Evolutionary conservation across 225 moss, liverwort and hornwort genomes (phyloP).

Genomic region (Thuidium tamariscinum): DNA sequence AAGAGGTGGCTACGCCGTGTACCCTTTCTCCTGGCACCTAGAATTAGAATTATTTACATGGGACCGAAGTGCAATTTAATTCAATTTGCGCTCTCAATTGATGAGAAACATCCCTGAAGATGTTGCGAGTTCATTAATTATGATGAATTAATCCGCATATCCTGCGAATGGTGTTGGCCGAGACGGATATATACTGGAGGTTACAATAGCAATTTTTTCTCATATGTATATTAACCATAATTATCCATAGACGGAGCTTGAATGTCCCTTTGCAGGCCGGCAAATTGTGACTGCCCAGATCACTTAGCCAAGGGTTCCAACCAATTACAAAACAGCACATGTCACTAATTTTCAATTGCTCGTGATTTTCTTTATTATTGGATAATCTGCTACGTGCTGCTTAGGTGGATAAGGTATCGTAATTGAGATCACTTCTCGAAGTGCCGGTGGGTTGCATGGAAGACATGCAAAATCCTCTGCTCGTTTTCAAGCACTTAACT

Average conservation of each 20-base stretch:
- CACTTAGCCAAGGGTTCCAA: not conserved
- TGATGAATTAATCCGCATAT: no score
- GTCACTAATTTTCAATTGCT: not conserved
- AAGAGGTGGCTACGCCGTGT: not conserved
- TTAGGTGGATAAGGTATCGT: not conserved
- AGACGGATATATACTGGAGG: not conserved
- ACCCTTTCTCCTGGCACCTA: not conserved
- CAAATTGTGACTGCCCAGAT: not conserved
- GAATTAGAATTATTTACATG: no score
- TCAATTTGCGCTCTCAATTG: not conserved
- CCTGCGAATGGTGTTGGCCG: not conserved
- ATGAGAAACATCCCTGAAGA: no score
- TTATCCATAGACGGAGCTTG: no score
- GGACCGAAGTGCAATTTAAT: no score
- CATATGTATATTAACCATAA: no score
- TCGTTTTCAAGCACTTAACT: not conserved
- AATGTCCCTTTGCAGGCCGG: not conserved
- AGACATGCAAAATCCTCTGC: not conserved
- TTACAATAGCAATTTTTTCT: not conserved
- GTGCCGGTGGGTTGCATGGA: not conserved
- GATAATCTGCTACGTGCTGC: not conserved
- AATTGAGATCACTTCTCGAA: not conserved
- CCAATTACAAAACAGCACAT: not conserved
- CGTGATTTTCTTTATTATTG: not conserved
- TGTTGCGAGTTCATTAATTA: not conserved